Percentiles rank a stretch among this genome's conserved stretches.
phyloP scores from a whole-genome alignment of 768 basidiomycete genomes.

The Gloeophyllum trabeum region DNA sequence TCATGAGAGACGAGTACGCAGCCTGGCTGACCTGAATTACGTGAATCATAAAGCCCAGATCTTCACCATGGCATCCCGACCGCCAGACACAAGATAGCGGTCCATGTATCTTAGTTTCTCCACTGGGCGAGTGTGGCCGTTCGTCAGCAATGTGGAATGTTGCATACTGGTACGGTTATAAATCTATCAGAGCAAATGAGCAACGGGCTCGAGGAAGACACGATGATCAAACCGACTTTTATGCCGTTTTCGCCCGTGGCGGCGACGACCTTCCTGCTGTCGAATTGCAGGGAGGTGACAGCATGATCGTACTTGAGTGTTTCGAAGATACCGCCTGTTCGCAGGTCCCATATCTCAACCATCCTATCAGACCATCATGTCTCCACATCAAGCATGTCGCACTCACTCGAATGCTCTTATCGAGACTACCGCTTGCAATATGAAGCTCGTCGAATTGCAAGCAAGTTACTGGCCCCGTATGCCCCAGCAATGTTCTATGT shows the following conservation, averaged over 20 bases:
- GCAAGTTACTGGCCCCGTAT: conserved; percentile 88
- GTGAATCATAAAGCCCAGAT: conserved; percentile 89
- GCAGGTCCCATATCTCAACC: conserved; percentile 87
- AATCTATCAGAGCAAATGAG: conserved; percentile 34
- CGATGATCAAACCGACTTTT: conserved; percentile 49
- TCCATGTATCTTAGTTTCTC: conserved; percentile 93
- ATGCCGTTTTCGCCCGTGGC: conserved; percentile 90
- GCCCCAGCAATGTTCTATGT: conserved; percentile 85
- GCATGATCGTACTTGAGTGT: conserved; percentile 85
- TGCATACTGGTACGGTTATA: conserved; percentile 94
- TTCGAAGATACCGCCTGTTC: conserved; percentile 80
- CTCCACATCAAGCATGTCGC: no score
- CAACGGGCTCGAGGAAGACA: conserved; percentile 2
- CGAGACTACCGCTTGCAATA: conserved; percentile 85
- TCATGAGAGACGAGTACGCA: no score
- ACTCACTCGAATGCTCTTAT: conserved; percentile 82
- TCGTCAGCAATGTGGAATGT: conserved; percentile 72
- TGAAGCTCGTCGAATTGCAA: conserved; percentile 95
- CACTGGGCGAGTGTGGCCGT: conserved; percentile 88
- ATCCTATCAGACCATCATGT: background rate
- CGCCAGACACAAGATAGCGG: conserved; percentile 86
- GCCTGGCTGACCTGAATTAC: no score
- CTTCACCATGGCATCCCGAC: conserved; percentile 76
- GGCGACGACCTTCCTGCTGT: conserved; percentile 85
- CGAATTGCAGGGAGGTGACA: conserved; percentile 89